Percentiles rank a stretch among this genome's conserved stretches.
Conservation (phyloP, 768 basidiomycete genomes). For the Phylloporus arenicola region DNA sequence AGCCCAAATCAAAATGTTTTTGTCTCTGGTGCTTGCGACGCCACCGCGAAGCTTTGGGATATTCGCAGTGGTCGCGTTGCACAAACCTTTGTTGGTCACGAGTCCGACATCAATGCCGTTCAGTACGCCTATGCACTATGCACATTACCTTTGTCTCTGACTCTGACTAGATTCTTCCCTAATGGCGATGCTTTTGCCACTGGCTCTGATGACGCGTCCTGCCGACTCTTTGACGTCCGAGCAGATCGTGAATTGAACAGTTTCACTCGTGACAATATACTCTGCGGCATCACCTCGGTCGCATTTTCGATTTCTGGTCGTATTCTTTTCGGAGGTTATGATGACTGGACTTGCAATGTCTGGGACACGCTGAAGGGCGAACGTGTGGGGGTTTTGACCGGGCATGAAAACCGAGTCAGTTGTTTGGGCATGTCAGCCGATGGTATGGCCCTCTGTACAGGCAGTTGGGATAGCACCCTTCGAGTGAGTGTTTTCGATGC, state of each 20-base stretch:
- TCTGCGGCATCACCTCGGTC: constrained; percentile 98
- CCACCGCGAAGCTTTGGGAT: constrained; percentile 98
- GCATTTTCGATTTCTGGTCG: constrained; percentile 98
- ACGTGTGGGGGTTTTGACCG: constrained; percentile 93
- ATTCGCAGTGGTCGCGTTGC: constrained; percentile 96
- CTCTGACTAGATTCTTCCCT: constrained; percentile 82
- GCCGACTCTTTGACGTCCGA: constrained; percentile 95
- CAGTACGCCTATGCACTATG: constrained; percentile 54
- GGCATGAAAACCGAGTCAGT: constrained; percentile 98
- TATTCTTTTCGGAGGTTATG: constrained; percentile 96
- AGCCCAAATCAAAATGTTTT: constrained; percentile 92
- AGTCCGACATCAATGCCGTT: constrained; percentile 98
- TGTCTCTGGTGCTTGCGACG: constrained; percentile 97
- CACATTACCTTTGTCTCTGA: no score
- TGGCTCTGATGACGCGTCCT: constrained; percentile 97
- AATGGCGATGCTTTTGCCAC: constrained; percentile 99
- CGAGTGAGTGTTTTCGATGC: constrained; percentile 52
- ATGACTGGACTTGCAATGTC: constrained; percentile 99
- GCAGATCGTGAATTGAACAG: constrained; percentile 96
- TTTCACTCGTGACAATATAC: constrained; percentile 97
- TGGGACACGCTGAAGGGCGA: constrained; percentile 99
- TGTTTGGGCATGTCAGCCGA: constrained; percentile 94
- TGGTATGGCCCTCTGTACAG: constrained; percentile 98
- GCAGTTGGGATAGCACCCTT: constrained; percentile 96
- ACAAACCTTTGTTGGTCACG: constrained; percentile 97